Percentiles rank a stretch among this genome's conserved stretches.
phyloP scores from a whole-genome alignment of 371 early-diverging fungal species.

The Circinella umbellata region DNA sequence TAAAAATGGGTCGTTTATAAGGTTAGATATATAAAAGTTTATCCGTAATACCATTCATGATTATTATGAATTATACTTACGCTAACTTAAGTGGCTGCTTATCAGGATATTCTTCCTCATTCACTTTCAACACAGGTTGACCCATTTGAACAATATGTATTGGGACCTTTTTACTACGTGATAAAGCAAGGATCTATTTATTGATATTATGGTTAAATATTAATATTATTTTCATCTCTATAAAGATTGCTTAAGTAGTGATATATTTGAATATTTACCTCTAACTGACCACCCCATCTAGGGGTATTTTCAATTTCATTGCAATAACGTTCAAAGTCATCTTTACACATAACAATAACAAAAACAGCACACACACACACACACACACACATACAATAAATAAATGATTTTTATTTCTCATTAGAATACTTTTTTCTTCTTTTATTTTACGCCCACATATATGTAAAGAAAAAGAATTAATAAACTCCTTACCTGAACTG shows the following conservation, averaged over 20 bases:
- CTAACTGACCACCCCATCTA: constrained; percentile 94
- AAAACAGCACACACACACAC: too few species aligned
- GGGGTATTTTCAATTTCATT: constrained; percentile 80
- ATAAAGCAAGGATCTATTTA: constrained; percentile 75
- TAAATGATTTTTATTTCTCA: too few species aligned
- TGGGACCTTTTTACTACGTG: constrained; percentile 67
- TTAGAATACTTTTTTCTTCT: too few species aligned
- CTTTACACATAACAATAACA: constrained; percentile 27
- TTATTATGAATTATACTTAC: constrained; percentile 47
- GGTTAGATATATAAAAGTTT: too few species aligned
- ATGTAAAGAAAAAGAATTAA: too few species aligned
- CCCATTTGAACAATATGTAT: constrained; percentile 83
- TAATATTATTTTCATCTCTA: too few species aligned
- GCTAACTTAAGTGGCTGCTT: constrained; percentile 77
- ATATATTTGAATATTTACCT: constrained; percentile 56
- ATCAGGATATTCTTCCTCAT: constrained; percentile 68
- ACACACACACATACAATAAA: too few species aligned
- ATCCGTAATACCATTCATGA: background rate
- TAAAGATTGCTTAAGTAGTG: too few species aligned
- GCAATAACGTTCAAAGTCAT: constrained; percentile 81
- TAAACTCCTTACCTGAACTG: constrained; percentile 41
- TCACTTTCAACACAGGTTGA: constrained; percentile 75
- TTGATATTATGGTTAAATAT: too few species aligned
- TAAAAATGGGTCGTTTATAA: background rate
- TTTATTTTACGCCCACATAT: too few species aligned